Evolutionary conservation across 2,329 filamentous ascomycete genomes (phyloP), one percentile per base, ranked within the genome.

Genomic region (Diaporthe capsici): DNA sequence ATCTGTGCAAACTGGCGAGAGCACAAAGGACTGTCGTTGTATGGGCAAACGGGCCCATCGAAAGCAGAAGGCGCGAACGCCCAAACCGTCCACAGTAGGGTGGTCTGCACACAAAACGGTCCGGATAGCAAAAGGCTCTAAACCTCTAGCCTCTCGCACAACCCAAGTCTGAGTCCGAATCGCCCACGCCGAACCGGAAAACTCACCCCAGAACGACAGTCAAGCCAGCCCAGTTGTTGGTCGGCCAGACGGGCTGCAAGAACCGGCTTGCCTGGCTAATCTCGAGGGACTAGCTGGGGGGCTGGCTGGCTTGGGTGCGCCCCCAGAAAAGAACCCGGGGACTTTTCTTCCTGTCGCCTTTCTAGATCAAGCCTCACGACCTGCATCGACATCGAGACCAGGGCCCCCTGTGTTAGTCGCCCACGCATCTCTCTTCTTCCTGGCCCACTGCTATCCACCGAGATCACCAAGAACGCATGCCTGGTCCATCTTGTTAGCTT

Each of bases 321-420:
- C 68, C 51, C 49, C 44, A 72, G 65, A 31, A 49, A 51, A 65
- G 67, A 67, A 61, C 55, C 75, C 75, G 73, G 68, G 37, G n/a
- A 15, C 51, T 73, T 70, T 58, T 76, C 73, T 65, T 75, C 68
- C 42, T 47, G n/a, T 10, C 39, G 51, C 55, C 49, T 42, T 61
- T 42, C 20, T 65, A 20, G 53, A 34, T 57, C 73, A 61, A 34
- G 37, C 71, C 51, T 68, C 65, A 76, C 72, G 17, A 74, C 71
- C 67, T 55, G 57, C 75, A 73, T 74, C 75, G 37, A 60, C 61
- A 42, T 61, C 49, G 37, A 47, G 73, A 71, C 73, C 57, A 60
- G 76, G 73, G 34, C 49, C 70, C 76, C 76, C 73, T 77, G 73
- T 75, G 39, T 71, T 71, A 71, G 71, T 73, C 70, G 71, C 70